Conservation (phyloP, 2,329 filamentous ascomycete genomes). For the Neofusicoccum umdonicola region DNA sequence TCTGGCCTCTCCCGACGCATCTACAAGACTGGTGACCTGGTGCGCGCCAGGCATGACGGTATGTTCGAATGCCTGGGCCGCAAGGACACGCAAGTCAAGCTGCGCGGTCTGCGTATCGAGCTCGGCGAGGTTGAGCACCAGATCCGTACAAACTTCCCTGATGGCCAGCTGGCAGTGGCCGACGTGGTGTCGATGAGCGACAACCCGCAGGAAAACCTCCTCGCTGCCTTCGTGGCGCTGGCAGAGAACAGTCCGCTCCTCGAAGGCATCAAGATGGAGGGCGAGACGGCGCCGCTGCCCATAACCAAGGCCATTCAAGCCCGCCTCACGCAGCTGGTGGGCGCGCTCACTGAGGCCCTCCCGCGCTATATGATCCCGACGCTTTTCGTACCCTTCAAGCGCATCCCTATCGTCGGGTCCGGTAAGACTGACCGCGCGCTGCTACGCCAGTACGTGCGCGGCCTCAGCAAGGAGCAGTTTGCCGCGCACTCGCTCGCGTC, state of each 20-base stretch:
- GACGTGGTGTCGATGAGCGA: background rate
- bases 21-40: conserved; percentile 36
- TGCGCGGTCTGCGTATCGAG: conserved; percentile 47
- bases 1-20: conserved; percentile 23
- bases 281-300: background rate
- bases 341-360: too few relatives aligned
- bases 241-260: background rate
- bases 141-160: conserved; percentile 23
- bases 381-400: conserved; percentile 36
- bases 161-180: background rate
- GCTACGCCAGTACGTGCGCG: conserved; percentile 23
- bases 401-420: conserved; percentile 36
- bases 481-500: background rate
- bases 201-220: background rate
- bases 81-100: conserved; percentile 37
- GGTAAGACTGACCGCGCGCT: conserved; percentile 33
- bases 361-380: conserved; percentile 42
- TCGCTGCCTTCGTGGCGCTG: background rate
- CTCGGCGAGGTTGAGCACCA: conserved; percentile 48
- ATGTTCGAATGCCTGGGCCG: conserved; percentile 36
- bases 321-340: conserved; percentile 21
- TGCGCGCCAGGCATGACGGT: conserved; percentile 31
- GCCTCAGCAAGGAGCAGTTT: conserved; percentile 24
- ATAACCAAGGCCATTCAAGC: background rate
- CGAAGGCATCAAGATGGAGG: background rate